phyloP scores from a whole-genome alignment of 2,329 filamentous ascomycete genomes.

The Aspergillus tamarii region DNA sequence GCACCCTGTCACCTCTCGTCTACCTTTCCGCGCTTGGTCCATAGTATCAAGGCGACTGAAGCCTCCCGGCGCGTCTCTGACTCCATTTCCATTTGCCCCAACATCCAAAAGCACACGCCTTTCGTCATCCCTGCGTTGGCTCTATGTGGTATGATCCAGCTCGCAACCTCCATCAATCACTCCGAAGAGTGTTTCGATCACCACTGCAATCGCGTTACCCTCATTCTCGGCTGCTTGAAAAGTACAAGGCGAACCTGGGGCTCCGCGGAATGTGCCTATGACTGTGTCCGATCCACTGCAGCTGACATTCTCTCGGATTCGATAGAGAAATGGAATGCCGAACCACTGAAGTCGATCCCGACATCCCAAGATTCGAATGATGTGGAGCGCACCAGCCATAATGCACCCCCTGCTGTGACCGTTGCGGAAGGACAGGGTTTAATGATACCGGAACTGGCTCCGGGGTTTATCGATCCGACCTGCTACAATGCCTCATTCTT shows the following conservation, averaged over 20 bases:
- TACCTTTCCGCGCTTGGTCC: slow-evolving; percentile 37
- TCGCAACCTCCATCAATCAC: slow-evolving; percentile 38
- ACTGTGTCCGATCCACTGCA: slow-evolving; percentile 30
- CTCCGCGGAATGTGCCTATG: slow-evolving; percentile 33
- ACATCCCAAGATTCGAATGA: slow-evolving; percentile 23
- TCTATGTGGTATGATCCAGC: slow-evolving; percentile 39
- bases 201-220: slow-evolving; percentile 40
- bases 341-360: slow-evolving; percentile 28
- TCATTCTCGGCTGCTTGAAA: slow-evolving; percentile 40
- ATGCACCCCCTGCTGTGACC: slow-evolving; percentile 15
- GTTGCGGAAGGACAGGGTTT: slow-evolving; percentile 30
- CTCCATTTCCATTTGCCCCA: slow-evolving; percentile 37
- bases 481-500: slow-evolving; percentile 36
- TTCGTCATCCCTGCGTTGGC: slow-evolving; percentile 34
- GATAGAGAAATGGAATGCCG: slow-evolving; percentile 32
- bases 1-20: slow-evolving; percentile 32
- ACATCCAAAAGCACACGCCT: slow-evolving; percentile 35
- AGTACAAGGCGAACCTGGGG: slow-evolving; percentile 34
- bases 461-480: slow-evolving; percentile 35
- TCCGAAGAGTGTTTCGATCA: slow-evolving; percentile 43
- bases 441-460: slow-evolving; percentile 29
- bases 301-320: slow-evolving; percentile 33
- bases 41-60: slow-evolving; percentile 41
- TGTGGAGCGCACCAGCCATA: slow-evolving; percentile 20
- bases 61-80: slow-evolving; percentile 38